Conservation (phyloP, 805 yeast genomes). For the Dipodascus albidus region DNA sequence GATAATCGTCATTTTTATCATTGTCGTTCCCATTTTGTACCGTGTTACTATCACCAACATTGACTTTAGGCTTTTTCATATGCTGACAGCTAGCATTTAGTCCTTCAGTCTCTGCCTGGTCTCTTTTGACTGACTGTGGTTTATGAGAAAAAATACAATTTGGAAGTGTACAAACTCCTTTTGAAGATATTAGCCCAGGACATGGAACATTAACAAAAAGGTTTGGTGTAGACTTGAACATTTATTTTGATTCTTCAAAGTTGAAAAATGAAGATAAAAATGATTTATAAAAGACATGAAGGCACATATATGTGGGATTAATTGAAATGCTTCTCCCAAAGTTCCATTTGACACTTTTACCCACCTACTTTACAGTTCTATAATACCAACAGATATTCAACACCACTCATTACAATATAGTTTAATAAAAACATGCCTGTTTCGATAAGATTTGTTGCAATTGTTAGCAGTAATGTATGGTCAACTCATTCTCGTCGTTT, state of each 20-base stretch:
- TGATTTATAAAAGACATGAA: too few relatives aligned
- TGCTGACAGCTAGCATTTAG: too few relatives aligned
- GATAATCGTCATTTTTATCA: conserved; percentile 1
- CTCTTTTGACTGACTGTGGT: neutral
- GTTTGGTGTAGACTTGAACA: conserved; percentile 19
- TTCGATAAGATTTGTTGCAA: conserved; percentile 17
- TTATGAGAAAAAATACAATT: conserved; percentile 24
- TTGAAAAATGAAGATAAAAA: neutral
- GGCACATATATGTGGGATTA: too few relatives aligned
- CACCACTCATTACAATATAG: neutral
- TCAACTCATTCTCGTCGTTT: neutral
- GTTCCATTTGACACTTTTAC: neutral
- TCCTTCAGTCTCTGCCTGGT: too few relatives aligned
- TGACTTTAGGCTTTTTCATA: too few relatives aligned
- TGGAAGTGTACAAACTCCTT: conserved; percentile 19
- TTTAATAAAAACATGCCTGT: conserved; percentile 9
- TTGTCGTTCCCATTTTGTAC: neutral
- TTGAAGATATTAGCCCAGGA: conserved; percentile 17
- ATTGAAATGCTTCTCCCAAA: too few relatives aligned
- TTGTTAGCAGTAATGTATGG: conserved; percentile 17
- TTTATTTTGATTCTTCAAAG: conserved; percentile 4
- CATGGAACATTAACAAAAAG: conserved; percentile 19
- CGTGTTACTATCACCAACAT: too few relatives aligned
- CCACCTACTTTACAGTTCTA: neutral
- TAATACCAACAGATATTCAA: neutral